A percentile compares a stretch with the other conserved stretches of the same genome.
These are phyloP conservation scores for Rhizophagus sp. DNA, from an alignment of 192 early-diverging fungal species.

Conservation along the genomic window DNA sequence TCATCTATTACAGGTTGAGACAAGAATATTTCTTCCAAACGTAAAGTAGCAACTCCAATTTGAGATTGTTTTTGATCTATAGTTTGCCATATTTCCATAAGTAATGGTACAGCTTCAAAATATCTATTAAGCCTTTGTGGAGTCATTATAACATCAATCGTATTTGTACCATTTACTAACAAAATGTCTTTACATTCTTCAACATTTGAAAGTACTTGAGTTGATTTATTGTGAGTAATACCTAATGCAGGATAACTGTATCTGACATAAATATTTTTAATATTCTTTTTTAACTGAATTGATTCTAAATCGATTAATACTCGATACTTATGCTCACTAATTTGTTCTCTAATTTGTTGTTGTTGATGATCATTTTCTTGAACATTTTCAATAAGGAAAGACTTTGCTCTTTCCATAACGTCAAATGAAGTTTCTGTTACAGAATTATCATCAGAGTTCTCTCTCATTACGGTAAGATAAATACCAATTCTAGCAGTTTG, in stretches of 20 bases:
- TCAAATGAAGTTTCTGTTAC: not conserved
- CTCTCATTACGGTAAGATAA: constrained; percentile 1
- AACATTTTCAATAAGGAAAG: not conserved
- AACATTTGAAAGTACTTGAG: constrained; percentile 3
- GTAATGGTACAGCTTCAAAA: constrained; percentile 29
- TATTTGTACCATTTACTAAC: constrained; percentile 20
- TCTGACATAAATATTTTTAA: constrained; percentile 26
- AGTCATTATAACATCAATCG: constrained; percentile 28
- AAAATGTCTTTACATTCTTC: constrained; percentile 2
- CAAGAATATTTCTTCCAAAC: constrained; percentile 25
- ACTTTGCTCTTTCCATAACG: not conserved
- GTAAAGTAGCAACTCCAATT: constrained; percentile 24
- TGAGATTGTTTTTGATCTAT: constrained; percentile 11
- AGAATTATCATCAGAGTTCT: not conserved
- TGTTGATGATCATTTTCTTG: not conserved
- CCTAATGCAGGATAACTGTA: constrained; percentile 32
- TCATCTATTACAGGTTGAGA: constrained; percentile 24
- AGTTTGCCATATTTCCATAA: constrained; percentile 29
- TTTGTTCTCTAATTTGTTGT: constrained; percentile 3
- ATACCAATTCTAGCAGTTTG: constrained; percentile 30
- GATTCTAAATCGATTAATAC: constrained; percentile 27
- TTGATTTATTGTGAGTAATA: constrained; percentile 24
- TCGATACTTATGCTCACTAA: constrained; percentile 27
- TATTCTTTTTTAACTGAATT: constrained; percentile 14
- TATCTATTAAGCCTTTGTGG: constrained; percentile 24